Conservation (phyloP, 805 yeast genomes). For the Starmerella bombi region DNA sequence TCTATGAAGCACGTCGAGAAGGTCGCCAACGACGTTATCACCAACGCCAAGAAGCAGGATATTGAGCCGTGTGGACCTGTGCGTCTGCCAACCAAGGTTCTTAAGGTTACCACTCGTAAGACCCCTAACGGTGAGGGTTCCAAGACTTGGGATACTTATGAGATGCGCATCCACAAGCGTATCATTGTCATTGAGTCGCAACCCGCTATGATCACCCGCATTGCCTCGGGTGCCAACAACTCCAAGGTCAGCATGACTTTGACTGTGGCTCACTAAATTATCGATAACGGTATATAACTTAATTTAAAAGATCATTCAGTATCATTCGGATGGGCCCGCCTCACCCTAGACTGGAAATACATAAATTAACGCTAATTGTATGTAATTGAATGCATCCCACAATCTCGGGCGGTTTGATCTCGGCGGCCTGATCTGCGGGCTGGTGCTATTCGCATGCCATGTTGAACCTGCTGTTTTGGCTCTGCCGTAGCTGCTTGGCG, state of each 20-base stretch:
- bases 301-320: constrained; percentile 8
- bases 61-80: constrained; percentile 94
- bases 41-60: constrained; percentile 70
- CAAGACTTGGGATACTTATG: constrained; percentile 99
- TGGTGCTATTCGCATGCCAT: too few relatives aligned
- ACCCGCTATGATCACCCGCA: constrained; percentile 80
- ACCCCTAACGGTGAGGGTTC: constrained; percentile 99
- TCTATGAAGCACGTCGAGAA: constrained; percentile 96
- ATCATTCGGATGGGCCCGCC: constrained; percentile 1
- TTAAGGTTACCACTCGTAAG: constrained; percentile 98
- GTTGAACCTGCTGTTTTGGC: too few relatives aligned
- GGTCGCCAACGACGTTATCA: constrained; percentile 80
- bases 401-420: too few relatives aligned
- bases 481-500: too few relatives aligned
- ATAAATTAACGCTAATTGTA: too few relatives aligned
- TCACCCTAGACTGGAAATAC: not conserved
- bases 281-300: constrained; percentile 9
- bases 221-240: constrained; percentile 95
- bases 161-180: constrained; percentile 99
- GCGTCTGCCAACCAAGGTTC: constrained; percentile 98
- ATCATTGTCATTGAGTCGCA: constrained; percentile 97
- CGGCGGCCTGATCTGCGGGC: too few relatives aligned
- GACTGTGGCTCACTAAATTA: constrained; percentile 28
- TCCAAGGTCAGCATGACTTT: constrained; percentile 89
- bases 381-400: too few relatives aligned